A percentile compares a stretch with the other conserved stretches of the same genome.
These are phyloP conservation scores for Huntiella abstrusa DNA, from an alignment of 2,329 filamentous ascomycete genomes.

Conservation along the genomic window DNA sequence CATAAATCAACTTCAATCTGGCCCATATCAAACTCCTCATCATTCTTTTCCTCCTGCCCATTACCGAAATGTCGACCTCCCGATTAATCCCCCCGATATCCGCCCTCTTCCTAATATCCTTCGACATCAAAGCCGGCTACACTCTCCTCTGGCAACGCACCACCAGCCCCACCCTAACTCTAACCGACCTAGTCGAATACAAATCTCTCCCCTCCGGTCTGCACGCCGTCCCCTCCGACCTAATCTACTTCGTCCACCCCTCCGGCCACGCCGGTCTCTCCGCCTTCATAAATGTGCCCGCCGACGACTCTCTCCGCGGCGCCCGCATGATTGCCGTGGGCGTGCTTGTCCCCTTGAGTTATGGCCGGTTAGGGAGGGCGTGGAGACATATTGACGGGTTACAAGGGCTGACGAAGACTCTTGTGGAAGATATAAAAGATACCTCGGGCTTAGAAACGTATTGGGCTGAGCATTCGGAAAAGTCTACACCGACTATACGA, in stretches of 20 bases:
- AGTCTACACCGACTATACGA: neutral
- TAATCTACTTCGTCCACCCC: constrained; percentile 86
- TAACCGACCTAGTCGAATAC: constrained; percentile 85
- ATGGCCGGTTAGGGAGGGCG: constrained; percentile 66
- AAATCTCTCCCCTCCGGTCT: constrained; percentile 88
- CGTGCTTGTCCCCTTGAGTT: constrained; percentile 67
- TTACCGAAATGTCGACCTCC: constrained; percentile 16
- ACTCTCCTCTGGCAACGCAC: constrained; percentile 72
- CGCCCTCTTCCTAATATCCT: constrained; percentile 74
- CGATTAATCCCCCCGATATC: constrained; percentile 39
- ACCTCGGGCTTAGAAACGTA: constrained; percentile 54
- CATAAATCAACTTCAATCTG: neutral
- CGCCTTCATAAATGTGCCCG: constrained; percentile 70
- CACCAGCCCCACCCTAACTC: constrained; percentile 45
- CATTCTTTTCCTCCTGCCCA: neutral
- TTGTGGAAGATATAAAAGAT: constrained; percentile 46
- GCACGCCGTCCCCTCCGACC: constrained; percentile 71
- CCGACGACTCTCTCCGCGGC: constrained; percentile 59
- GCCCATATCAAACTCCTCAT: neutral
- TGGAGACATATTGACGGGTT: constrained; percentile 73
- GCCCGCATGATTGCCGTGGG: constrained; percentile 88
- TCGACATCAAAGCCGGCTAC: constrained; percentile 82
- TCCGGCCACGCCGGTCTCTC: constrained; percentile 67
- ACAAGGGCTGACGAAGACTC: constrained; percentile 51
- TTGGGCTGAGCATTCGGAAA: constrained; percentile 39